phyloP scores from a whole-genome alignment of 306 rosid species.

The Rubus parviflorus region DNA sequence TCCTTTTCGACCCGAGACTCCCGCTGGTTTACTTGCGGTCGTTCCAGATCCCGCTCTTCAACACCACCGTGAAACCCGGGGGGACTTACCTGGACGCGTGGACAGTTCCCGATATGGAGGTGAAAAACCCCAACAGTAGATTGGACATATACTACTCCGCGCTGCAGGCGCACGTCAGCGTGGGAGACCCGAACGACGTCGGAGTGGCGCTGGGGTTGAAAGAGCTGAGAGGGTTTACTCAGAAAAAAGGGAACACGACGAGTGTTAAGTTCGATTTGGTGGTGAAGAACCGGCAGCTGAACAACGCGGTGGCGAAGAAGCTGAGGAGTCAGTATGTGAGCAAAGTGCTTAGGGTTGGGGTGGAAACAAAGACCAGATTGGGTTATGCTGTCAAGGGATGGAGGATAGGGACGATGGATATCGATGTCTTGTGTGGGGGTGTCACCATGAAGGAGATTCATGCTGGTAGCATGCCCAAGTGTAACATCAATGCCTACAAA shows the following conservation, averaged over 20 bases:
- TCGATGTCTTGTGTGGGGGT: constrained; percentile 52
- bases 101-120: constrained; percentile 44
- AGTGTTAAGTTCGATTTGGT: constrained; percentile 44
- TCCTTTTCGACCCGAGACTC: constrained; percentile 49
- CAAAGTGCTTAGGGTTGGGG: constrained; percentile 43
- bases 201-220: constrained; percentile 28
- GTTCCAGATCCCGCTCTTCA: constrained; percentile 44
- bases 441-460: constrained; percentile 48
- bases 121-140: constrained; percentile 50
- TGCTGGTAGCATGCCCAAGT: constrained; percentile 50
- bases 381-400: constrained; percentile 38
- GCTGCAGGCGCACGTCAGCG: constrained; percentile 1
- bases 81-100: constrained; percentile 49
- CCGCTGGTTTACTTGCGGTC: constrained; percentile 62
- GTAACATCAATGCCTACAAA: constrained; percentile 48
- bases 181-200: constrained; percentile 26
- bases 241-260: constrained; percentile 32
- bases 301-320: constrained; percentile 35
- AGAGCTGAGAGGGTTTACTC: constrained; percentile 29
- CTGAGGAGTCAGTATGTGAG: constrained; percentile 26
- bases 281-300: constrained; percentile 36
- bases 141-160: constrained; percentile 38
- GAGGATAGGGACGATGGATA: constrained; percentile 35
- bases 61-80: constrained; percentile 22
- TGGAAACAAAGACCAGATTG: constrained; percentile 39